Conservation (phyloP, 2,329 filamentous ascomycete species). For the Lachnellula occidentalis region DNA sequence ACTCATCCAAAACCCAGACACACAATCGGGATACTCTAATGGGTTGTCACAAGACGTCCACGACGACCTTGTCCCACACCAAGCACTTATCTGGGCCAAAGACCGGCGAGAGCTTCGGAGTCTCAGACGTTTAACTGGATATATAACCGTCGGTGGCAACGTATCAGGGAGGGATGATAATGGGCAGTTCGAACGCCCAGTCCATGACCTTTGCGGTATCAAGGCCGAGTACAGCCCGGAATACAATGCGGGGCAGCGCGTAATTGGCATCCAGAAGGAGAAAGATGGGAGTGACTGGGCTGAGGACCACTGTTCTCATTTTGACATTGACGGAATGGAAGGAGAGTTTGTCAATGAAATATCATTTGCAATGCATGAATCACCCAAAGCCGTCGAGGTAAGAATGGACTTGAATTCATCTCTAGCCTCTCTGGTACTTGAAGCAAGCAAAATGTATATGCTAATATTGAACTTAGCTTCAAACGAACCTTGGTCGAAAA, state of each 20-base stretch:
- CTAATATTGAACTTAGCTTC: not conserved
- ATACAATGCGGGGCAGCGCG: not conserved
- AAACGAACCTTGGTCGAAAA: conserved; percentile 6
- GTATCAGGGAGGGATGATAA: not conserved
- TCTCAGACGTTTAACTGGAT: conserved; percentile 3
- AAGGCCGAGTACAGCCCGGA: not conserved
- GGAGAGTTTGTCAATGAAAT: conserved; percentile 6
- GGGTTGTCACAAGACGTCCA: not conserved
- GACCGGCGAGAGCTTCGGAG: conserved; percentile 1
- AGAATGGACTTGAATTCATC: not conserved
- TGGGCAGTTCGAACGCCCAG: not conserved
- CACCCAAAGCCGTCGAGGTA: conserved; percentile 1
- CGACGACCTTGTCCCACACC: conserved; percentile 1
- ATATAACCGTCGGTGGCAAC: not conserved
- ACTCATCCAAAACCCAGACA: not conserved
- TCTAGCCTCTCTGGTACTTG: not conserved
- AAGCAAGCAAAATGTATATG: not conserved
- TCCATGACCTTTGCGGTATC: conserved; percentile 4
- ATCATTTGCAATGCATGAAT: not conserved
- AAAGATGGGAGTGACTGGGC: not conserved
- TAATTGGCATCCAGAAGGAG: conserved; percentile 1
- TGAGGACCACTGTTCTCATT: conserved; percentile 3
- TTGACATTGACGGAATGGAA: conserved; percentile 6
- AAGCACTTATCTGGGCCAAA: conserved; percentile 9
- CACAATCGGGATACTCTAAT: not conserved